Evolutionary conservation across 352 stramenopile genomes (phyloP).

Genomic region (Phytophthora boehmeriae): DNA sequence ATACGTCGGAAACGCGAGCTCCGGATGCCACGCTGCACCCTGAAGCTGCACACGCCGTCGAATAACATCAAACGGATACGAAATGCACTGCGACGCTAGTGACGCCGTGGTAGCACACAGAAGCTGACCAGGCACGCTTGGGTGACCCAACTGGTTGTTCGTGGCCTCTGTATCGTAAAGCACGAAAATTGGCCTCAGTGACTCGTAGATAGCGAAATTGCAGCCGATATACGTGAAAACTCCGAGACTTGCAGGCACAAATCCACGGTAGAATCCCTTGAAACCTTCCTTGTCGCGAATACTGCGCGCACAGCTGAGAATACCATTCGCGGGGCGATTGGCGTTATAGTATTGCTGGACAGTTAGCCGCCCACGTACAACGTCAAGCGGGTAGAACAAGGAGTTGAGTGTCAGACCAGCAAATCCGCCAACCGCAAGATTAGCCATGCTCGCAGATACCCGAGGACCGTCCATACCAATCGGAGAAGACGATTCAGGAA

Average conservation of each 20-base stretch:
- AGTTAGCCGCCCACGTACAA: conserved; percentile 74
- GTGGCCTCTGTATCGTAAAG: conserved; percentile 72
- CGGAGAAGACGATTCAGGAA: conserved; percentile 20
- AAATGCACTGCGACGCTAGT: conserved; percentile 69
- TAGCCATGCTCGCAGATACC: conserved; percentile 48
- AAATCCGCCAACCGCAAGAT: conserved; percentile 68
- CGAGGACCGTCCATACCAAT: conserved; percentile 17
- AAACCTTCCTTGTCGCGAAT: conserved; percentile 58
- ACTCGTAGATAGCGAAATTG: conserved; percentile 88
- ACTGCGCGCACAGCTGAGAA: conserved; percentile 57
- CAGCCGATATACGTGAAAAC: conserved; percentile 86
- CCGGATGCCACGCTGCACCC: conserved; percentile 58
- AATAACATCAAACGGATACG: conserved; percentile 86
- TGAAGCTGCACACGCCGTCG: conserved; percentile 81
- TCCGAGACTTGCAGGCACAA: conserved; percentile 68
- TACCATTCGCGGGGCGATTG: conserved; percentile 50
- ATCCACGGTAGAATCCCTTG: conserved; percentile 77
- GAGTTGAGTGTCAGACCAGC: conserved; percentile 72
- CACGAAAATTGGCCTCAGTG: conserved; percentile 77
- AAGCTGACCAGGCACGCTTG: conserved; percentile 79
- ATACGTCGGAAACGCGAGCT: conserved; percentile 73
- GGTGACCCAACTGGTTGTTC: conserved; percentile 60
- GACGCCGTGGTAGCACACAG: conserved; percentile 74
- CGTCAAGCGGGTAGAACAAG: conserved; percentile 79
- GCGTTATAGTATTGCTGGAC: conserved; percentile 69